Evolutionary conservation across 2,329 filamentous ascomycete species (phyloP).

Genomic region (Verticillium nonalfalfae): DNA sequence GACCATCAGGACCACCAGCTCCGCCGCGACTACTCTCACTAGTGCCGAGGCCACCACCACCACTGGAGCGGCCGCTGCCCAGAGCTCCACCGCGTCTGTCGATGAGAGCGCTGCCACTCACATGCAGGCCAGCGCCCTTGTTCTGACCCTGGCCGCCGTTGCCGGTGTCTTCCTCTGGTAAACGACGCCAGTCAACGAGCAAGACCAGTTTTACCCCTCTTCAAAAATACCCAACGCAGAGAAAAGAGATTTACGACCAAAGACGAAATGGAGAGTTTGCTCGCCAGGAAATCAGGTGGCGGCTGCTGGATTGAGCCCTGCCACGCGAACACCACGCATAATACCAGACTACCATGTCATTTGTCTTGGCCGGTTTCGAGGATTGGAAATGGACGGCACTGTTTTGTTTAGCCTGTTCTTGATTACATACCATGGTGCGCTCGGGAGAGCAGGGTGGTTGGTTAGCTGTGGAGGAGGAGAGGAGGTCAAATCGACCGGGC

Average conservation of each 20-base stretch:
- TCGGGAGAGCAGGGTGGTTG: background rate
- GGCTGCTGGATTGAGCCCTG: background rate
- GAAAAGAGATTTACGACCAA: background rate
- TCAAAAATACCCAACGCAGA: background rate
- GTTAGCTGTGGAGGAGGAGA: background rate
- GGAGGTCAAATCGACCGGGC: too few species aligned
- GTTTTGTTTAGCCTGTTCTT: background rate
- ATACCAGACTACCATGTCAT: background rate
- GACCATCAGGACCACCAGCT: background rate
- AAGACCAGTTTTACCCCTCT: background rate
- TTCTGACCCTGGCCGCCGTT: conserved; percentile 3
- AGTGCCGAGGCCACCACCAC: conserved; percentile 18
- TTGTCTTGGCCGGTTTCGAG: background rate
- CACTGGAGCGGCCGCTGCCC: conserved; percentile 21
- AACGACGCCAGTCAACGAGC: background rate
- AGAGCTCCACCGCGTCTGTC: conserved; percentile 12
- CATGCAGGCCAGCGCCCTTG: conserved; percentile 1
- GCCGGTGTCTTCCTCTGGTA: conserved; percentile 7
- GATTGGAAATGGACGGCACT: background rate
- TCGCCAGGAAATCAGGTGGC: background rate
- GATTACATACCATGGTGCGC: background rate
- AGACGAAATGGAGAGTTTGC: background rate
- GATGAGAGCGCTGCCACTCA: background rate
- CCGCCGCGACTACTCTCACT: conserved; percentile 9
- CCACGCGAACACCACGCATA: background rate